Evolutionary conservation across 768 basidiomycete genomes (phyloP), one percentile per base, ranked within the genome.

Genomic region (Mycena rebaudengoi): DNA sequence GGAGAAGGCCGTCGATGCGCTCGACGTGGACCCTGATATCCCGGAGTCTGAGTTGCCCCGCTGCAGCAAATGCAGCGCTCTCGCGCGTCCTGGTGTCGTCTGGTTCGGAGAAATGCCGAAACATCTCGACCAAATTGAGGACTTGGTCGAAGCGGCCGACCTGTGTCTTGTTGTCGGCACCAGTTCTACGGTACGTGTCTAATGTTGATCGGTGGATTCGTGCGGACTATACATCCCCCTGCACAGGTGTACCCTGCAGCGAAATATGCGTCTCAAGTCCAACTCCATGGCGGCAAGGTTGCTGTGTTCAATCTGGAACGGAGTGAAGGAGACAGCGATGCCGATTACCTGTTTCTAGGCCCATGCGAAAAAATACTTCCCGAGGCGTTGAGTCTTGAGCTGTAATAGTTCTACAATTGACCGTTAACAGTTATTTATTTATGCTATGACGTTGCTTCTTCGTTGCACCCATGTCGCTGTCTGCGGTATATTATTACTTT

Each of bases 401-500:
- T 29, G 65, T 8, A 26, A n/a, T n/a, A n/a, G n/a, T n/a, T n/a
- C n/a, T n/a, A n/a, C n/a, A n/a, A n/a, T n/a, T n/a, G n/a, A n/a
- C n/a, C n/a, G n/a, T n/a, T n/a, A n/a, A n/a, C n/a, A n/a, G n/a
- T n/a, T n/a, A n/a, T n/a, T n/a, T n/a, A n/a, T n/a, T n/a, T n/a
- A n/a, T n/a, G n/a, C n/a, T n/a, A n/a, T n/a, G n/a, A n/a, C n/a
- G n/a, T n/a, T n/a, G n/a, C n/a, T n/a, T n/a, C n/a, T n/a, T n/a
- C n/a, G n/a, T n/a, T n/a, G n/a, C n/a, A n/a, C n/a, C 30, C 5
- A 62, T 59, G 66, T 49, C 29, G 13, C 8, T 63, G 21, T 90
- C 94, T 11, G 80, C 96, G 53, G 75, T 90, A 65, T 95, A 89
- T 75, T 92, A 97, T 73, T 80, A 86, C 72, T 96, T 97, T 76